Evolutionary conservation across 352 stramenopile species (phyloP).

Genomic region (Pythium grandisporangium): DNA sequence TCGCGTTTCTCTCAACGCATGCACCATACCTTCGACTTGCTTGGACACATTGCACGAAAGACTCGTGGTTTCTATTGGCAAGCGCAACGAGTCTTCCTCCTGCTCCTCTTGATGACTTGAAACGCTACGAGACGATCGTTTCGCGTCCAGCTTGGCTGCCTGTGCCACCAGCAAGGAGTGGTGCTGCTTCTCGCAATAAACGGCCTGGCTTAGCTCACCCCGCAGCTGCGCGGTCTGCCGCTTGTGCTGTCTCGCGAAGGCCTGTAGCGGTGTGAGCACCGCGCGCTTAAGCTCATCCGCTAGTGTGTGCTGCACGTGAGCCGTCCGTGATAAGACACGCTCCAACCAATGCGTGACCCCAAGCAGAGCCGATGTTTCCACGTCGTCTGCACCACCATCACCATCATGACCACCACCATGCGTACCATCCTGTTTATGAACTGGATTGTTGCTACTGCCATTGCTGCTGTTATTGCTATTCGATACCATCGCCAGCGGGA

Average conservation of each 20-base stretch:
- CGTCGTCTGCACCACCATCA: too few relatives aligned
- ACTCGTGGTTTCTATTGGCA: neutral
- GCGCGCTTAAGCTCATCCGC: conserved; percentile 16
- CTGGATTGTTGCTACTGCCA: too few relatives aligned
- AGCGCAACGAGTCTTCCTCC: too few relatives aligned
- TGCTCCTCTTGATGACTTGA: too few relatives aligned
- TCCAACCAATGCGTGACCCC: too few relatives aligned
- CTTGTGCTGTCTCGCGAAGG: conserved; percentile 22
- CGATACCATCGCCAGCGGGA: too few relatives aligned
- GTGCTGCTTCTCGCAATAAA: conserved; percentile 25
- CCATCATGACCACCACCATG: too few relatives aligned
- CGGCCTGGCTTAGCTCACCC: conserved; percentile 25
- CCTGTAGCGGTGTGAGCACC: conserved; percentile 22
- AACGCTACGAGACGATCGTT: too few relatives aligned
- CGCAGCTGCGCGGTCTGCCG: conserved; percentile 30
- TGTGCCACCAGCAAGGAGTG: neutral
- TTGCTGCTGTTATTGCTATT: too few relatives aligned
- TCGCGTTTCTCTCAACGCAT: neutral
- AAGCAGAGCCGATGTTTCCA: too few relatives aligned
- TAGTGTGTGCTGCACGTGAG: conserved; percentile 9
- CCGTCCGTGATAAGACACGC: conserved; percentile 12
- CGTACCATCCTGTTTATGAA: too few relatives aligned
- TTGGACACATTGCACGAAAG: too few relatives aligned
- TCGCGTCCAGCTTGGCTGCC: neutral
- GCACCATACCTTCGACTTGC: neutral